Evolutionary conservation across 202 grass and related monocot species (phyloP).

Genomic region (Hordeum pubiflorum): DNA sequence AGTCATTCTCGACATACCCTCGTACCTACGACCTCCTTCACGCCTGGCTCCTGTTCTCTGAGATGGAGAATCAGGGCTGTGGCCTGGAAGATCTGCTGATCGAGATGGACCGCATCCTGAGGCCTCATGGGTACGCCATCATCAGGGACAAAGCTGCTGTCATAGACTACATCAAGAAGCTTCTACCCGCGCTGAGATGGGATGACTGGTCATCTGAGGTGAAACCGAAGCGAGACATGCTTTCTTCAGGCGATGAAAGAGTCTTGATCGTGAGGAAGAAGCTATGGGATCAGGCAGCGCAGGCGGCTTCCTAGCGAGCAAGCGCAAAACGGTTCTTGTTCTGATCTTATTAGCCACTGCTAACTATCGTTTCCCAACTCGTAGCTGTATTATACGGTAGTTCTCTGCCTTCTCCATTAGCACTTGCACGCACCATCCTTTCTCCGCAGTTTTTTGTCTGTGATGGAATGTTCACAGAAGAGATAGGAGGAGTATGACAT

Average conservation of each 20-base stretch:
- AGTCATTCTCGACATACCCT: slow-evolving; percentile 60
- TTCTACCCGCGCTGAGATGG: slow-evolving; percentile 48
- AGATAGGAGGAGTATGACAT: neutral
- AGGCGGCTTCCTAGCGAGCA: slow-evolving; percentile 28
- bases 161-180: slow-evolving; percentile 46
- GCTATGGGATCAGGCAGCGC: slow-evolving; percentile 30
- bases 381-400: slow-evolving; percentile 7
- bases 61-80: slow-evolving; percentile 52
- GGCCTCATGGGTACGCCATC: slow-evolving; percentile 49
- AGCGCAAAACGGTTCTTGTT: neutral
- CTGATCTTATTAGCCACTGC: neutral
- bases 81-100: slow-evolving; percentile 62
- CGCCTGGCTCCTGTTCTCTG: slow-evolving; percentile 42
- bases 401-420: neutral
- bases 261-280: slow-evolving; percentile 66
- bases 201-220: slow-evolving; percentile 59
- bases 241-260: slow-evolving; percentile 41
- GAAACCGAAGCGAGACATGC: slow-evolving; percentile 41
- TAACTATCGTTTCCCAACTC: slow-evolving; percentile 5
- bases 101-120: slow-evolving; percentile 66
- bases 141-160: slow-evolving; percentile 51
- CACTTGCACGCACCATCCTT: neutral
- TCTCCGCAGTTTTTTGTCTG: neutral
- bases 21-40: slow-evolving; percentile 65
- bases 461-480: neutral